A percentile compares a stretch with the other conserved stretches of the same genome.
Conservation (phyloP, 1,284 basidiomycete species). For the Mycosarcoma maydis region DNA sequence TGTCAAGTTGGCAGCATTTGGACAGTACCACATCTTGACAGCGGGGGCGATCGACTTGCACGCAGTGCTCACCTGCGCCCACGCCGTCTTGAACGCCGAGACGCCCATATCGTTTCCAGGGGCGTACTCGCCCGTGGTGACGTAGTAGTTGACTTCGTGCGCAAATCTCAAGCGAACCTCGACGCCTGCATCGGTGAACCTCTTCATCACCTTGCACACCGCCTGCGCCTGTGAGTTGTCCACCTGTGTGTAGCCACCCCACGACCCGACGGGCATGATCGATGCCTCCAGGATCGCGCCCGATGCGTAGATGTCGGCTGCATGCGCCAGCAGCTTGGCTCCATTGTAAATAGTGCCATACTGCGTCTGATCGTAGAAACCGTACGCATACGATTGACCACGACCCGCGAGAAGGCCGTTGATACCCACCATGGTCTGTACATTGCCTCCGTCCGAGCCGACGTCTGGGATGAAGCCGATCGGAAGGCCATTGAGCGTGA, state of each 20-base stretch:
- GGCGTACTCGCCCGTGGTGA: conserved; percentile 33
- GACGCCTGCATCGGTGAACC: conserved; percentile 67
- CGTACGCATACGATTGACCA: conserved; percentile 35
- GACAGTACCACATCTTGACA: conserved; percentile 66
- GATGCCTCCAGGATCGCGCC: conserved; percentile 67
- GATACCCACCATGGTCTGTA: conserved; percentile 50
- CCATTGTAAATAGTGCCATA: conserved; percentile 65
- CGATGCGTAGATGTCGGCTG: conserved; percentile 62
- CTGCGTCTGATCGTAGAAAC: conserved; percentile 67
- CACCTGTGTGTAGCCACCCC: conserved; percentile 46
- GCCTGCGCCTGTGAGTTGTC: conserved; percentile 65
- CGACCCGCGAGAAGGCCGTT: conserved; percentile 30
- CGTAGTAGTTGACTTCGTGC: conserved; percentile 62
- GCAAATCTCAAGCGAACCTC: conserved; percentile 67
- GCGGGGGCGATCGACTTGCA: conserved; percentile 55
- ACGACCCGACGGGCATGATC: conserved; percentile 57
- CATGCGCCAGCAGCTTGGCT: conserved; percentile 59
- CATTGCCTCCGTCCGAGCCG: conserved; percentile 52
- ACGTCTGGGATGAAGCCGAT: conserved; percentile 58
- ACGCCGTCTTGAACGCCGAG: conserved; percentile 66
- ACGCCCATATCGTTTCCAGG: conserved; percentile 45
- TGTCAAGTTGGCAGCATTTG: conserved; percentile 36
- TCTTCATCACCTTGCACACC: conserved; percentile 66
- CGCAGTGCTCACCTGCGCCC: conserved; percentile 64
- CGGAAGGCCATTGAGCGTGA: conserved; percentile 38